Base-by-base conservation (phyloP, 2,329 filamentous ascomycete species). In the Sporothrix inflata region DNA sequence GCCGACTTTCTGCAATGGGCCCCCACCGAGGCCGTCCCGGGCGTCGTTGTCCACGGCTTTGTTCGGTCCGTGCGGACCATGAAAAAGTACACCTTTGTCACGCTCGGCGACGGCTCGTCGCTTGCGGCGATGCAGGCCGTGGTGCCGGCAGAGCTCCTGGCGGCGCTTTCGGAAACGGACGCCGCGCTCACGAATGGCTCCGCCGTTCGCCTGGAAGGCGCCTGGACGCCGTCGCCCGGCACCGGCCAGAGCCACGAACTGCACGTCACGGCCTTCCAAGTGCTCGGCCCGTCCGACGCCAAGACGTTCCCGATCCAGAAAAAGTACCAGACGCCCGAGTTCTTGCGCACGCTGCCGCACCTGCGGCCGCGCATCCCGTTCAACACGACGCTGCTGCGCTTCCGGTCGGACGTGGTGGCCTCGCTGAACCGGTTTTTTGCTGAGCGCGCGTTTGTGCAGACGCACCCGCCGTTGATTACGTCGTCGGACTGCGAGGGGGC, bases 401-500 rank as follows among this genome's bases (percentile, higher is more conserved):
- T 98, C 74, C 90, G 96, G 75, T 98, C 95, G 40, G 90, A 94
- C 75, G 87, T 91, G 76, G 91, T 94, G 74, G 88, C 90, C 66
- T 87, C 90, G 63, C 81, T 97, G 57, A 92, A 89, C 70, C 87
- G 87, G 63, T 95, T 94, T 82, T 98, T 98, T 82, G 86, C 87
- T 63, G 82, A 84, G 34, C 86, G 89, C 73, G 86, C 89, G 71
- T 95, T 93, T 77, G 87, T 93, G 73, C 92, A 98, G 82, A 93
- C 93, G 8, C 95, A 98, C 76, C 93, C 96, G 4, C 96, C 96
- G 4, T 90, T 98, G 77, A 93, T 99, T 78, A 98, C 96, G 1
- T 98, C 95, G 0, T 97, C 95, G 0, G 96, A 99, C 78, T 99
- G 96, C 78, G 96, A 99, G 83, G 96, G 96, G 4, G 96, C 94